A percentile compares a stretch with the other conserved stretches of the same genome.
These are phyloP conservation scores for Volvox carteri DNA, from an alignment of 163 green algal genomes.

Conservation along the genomic window DNA sequence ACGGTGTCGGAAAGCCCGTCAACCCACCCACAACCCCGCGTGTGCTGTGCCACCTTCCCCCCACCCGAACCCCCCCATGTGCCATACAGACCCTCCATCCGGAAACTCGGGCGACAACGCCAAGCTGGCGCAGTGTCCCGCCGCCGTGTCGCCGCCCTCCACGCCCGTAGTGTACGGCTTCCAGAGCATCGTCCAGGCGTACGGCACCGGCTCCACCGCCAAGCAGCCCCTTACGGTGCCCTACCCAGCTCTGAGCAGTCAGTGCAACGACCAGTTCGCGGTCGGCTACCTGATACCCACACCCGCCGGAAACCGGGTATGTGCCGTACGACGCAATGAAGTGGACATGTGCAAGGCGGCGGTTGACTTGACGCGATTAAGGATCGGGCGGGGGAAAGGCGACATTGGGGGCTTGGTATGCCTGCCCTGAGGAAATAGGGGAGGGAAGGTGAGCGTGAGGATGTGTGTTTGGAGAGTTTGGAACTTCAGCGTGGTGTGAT, in stretches of 20 bases:
- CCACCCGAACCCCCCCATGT: too few species aligned
- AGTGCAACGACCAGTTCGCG: conserved; percentile 57
- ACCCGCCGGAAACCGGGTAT: conserved; percentile 22
- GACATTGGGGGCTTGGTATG: too few species aligned
- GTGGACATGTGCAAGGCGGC: too few species aligned
- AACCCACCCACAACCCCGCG: too few species aligned
- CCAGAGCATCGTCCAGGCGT: conserved; percentile 7
- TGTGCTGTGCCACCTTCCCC: not conserved
- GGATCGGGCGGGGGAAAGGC: too few species aligned
- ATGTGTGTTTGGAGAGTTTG: too few species aligned
- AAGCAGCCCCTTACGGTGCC: conserved; percentile 60
- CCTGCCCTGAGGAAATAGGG: too few species aligned
- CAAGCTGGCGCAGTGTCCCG: conserved; percentile 55
- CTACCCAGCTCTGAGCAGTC: conserved; percentile 56
- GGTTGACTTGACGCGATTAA: too few species aligned
- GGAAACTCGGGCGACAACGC: conserved; percentile 62
- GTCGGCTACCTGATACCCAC: conserved; percentile 65
- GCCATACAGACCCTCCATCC: conserved; percentile 62
- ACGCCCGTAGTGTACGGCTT: conserved; percentile 33
- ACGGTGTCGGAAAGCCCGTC: too few species aligned
- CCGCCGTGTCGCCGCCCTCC: not conserved
- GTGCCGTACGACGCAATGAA: not conserved
- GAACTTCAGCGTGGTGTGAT: too few species aligned
- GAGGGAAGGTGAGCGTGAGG: too few species aligned
- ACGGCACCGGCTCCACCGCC: not conserved